These are phyloP conservation scores for Dalbergia cultrata DNA, from an alignment of 306 rosid genomes.

Conservation along the genomic window DNA sequence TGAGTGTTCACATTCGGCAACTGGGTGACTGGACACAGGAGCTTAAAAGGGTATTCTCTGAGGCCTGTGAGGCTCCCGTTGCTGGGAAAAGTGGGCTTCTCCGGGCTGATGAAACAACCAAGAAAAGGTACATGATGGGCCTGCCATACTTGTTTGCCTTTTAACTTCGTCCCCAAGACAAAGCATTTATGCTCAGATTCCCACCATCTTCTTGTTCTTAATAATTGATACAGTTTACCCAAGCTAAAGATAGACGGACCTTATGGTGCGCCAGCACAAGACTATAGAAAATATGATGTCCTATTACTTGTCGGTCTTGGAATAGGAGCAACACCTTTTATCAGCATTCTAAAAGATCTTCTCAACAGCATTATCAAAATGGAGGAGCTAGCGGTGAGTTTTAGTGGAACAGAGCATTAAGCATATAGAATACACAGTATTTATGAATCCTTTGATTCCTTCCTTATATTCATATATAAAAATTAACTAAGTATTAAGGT, in stretches of 20 bases:
- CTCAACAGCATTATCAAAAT: conserved; percentile 83
- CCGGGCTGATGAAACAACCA: conserved; percentile 94
- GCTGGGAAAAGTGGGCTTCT: conserved; percentile 93
- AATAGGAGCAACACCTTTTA: conserved; percentile 96
- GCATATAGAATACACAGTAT: background rate
- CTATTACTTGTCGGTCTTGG: conserved; percentile 94
- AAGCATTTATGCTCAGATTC: conserved; percentile 7
- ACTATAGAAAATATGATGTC: conserved; percentile 84
- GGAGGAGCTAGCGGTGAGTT: conserved; percentile 93
- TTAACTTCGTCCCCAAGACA: conserved; percentile 17
- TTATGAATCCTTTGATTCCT: background rate
- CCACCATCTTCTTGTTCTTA: conserved; percentile 31
- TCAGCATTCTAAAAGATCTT: conserved; percentile 89
- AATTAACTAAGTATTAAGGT: background rate
- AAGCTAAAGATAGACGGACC: conserved; percentile 95
- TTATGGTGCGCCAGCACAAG: conserved; percentile 97
- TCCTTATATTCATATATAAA: background rate
- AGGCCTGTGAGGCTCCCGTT: conserved; percentile 82
- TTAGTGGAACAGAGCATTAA: conserved; percentile 21
- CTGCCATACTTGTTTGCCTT: conserved; percentile 19
- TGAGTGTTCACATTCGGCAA: conserved; percentile 94
- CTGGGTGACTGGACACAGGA: conserved; percentile 96
- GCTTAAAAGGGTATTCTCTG: conserved; percentile 82
- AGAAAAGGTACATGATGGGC: conserved; percentile 62
- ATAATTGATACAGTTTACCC: conserved; percentile 67